Evolutionary conservation across 2,329 filamentous ascomycete species (phyloP), one percentile per base, ranked within the genome.

Genomic region (Neodidymelliopsis sp.): DNA sequence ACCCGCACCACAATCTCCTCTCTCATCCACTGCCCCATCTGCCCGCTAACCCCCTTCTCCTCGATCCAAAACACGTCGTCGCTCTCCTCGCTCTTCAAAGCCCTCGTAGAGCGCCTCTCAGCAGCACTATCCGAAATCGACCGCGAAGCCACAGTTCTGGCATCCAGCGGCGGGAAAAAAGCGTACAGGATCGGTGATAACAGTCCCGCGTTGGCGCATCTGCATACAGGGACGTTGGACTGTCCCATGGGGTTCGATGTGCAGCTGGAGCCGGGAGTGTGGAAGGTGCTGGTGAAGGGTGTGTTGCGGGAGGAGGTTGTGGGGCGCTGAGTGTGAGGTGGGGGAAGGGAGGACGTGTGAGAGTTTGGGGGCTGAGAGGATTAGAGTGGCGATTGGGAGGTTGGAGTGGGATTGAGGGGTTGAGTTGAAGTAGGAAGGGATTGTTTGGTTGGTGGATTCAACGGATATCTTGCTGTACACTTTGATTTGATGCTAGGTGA

Each of bases 21-120:
- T 10, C 68, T 79, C 4, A 59, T 79, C 9, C 45, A 62, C 23
- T 81, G 79, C 61, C 49, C 63, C 4, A 55, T 66, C 33, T 81
- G 79, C 48, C 77, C 76, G 1, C 64, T 57, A 7, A 61, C 71
- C n/a, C 65, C 67, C 42, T 74, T 76, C 50, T 71, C 69, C 11
- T 75, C 73, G 0, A 69, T 77, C 4, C 77, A 80, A 46, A 81
- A 80, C 54, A 66, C 73, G 0, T 71, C 76, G 25, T 65, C 76
- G 4, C 57, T 79, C 8, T 64, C 68, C 7, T 70, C 75, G 1
- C 63, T 81, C 3, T 63, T 79, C 12, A 69, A 73, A 47, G 70
- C 70, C 16, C 62, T 79, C 18, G 66, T 71, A 2, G 72, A 77
- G 34, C 70, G 74, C 30, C 78, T 76, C 58, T 59, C 66, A 35